Percentiles rank a stretch among this genome's conserved stretches.
Conservation (phyloP, 2,329 filamentous ascomycete genomes). For the Ceratocystis colombiana region DNA sequence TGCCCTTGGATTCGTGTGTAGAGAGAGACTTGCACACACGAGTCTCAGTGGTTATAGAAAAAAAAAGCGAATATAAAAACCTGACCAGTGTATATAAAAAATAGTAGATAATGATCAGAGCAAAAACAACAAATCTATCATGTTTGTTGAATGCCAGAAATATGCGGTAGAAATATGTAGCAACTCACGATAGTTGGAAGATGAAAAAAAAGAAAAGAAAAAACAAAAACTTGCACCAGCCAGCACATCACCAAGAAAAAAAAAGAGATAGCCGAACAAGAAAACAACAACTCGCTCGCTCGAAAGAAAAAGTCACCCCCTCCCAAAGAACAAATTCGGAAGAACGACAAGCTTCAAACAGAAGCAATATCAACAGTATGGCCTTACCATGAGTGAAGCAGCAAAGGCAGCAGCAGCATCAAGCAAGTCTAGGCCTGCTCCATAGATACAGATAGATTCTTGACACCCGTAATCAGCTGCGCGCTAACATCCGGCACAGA, state of each 20-base stretch:
- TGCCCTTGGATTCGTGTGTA: too few relatives aligned
- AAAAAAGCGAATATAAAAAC: constrained; percentile 8
- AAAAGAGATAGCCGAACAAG: constrained; percentile 9
- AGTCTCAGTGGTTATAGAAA: neutral
- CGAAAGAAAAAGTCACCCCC: neutral
- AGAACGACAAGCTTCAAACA: neutral
- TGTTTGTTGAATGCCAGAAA: constrained; percentile 19
- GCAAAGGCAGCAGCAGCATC: neutral
- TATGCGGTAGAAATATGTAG: constrained; percentile 21
- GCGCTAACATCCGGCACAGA: constrained; percentile 24
- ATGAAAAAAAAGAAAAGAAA: constrained; percentile 1
- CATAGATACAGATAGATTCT: constrained; percentile 26
- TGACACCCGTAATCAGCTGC: constrained; percentile 26
- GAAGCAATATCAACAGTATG: neutral
- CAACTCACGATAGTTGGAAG: constrained; percentile 11
- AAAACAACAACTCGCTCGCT: constrained; percentile 4
- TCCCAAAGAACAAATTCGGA: constrained; percentile 1
- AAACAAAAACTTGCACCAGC: neutral
- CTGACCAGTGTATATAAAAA: too few relatives aligned
- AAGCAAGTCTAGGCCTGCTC: constrained; percentile 1
- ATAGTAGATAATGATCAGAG: constrained; percentile 7
- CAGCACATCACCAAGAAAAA: neutral
- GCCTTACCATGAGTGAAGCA: neutral
- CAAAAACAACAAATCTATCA: constrained; percentile 15
- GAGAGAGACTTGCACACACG: neutral